A percentile compares a stretch with the other conserved stretches of the same genome.
Conservation (phyloP, 257 asterid species). For the Leptodermis oblonga region DNA sequence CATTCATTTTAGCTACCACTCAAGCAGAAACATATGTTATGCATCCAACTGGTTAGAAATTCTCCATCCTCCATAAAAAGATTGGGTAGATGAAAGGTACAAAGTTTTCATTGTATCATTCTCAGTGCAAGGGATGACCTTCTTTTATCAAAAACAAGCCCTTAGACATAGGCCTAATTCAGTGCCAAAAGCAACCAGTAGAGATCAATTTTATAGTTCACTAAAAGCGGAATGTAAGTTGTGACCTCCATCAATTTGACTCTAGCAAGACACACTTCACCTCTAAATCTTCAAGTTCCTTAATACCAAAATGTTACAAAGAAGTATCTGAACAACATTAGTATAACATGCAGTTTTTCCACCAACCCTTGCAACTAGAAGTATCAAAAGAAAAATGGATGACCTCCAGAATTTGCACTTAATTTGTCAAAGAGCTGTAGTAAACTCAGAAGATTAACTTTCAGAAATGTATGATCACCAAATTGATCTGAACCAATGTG, state of each 20-base stretch:
- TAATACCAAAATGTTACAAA: not conserved
- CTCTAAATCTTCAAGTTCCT: not conserved
- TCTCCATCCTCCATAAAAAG: not conserved
- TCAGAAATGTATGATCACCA: not conserved
- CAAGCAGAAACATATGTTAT: not conserved
- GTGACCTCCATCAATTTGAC: not conserved
- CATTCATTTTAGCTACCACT: not conserved
- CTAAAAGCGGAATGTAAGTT: not conserved
- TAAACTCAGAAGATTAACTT: not conserved
- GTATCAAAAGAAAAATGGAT: not conserved
- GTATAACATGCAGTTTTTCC: not conserved
- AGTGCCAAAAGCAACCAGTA: not conserved
- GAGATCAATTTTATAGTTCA: not conserved
- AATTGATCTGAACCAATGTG: not conserved
- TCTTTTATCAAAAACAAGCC: not conserved
- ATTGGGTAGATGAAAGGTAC: not conserved
- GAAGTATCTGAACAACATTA: not conserved
- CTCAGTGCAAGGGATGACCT: not conserved
- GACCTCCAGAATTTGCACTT: not conserved
- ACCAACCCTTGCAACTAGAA: not conserved
- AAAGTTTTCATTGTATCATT: not conserved
- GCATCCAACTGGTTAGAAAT: not conserved
- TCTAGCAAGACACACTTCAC: not conserved
- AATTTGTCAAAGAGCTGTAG: not conserved
- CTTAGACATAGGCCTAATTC: not conserved